Evolutionary conservation across 2,329 filamentous ascomycete species (phyloP), one percentile per base, ranked within the genome.

Genomic region (Penicillium sp.): DNA sequence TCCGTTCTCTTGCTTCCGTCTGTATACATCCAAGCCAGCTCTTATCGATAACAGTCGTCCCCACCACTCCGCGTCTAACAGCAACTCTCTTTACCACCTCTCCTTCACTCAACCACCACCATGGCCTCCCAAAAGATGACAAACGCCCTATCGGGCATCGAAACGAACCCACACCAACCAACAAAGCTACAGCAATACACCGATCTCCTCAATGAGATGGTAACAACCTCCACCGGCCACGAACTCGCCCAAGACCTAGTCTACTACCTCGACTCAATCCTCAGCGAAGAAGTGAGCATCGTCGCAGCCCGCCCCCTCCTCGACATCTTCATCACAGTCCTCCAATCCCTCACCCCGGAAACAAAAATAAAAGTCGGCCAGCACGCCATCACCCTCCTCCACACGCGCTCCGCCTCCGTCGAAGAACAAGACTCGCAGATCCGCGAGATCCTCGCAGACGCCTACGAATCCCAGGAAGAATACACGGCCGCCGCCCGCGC

Each of bases 391-490:
- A 78, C 82, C 50, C 80, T 86, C 43, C 83, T 97, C 51, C 73
- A 82, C 72, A 76, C 89, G 73, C 84, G 85, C 61, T 83, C 88
- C 76, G 76, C 89, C 72, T 89, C 88, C 2, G 94, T 91, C 69
- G 87, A 94, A 75, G 93, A 97, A 73, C 91, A 96, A 74, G 86
- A 89, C 67, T 90, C 89, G 6, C 81, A 85, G 45, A 82, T 97
- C 54, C 89, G 92, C 63, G 87, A 93, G 70, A 84, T 92, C 54
- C 82, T 96, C 19, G 93, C 93, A 21, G 86, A 89, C 58, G 91
- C 91, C 13, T 89, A 94, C 78, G 92, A 97, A 76, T 78, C 79
- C 56, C 86, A 90, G 63, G 91, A 96, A 49, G 91, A 96, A 73
- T 96, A 89, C 74, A 78, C 83, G 23, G 84, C 84, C 31, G 92